Evolutionary conservation across 2,329 filamentous ascomycete genomes (phyloP), one percentile per base, ranked within the genome.

Genomic region (Beauveria rudraprayagi): DNA sequence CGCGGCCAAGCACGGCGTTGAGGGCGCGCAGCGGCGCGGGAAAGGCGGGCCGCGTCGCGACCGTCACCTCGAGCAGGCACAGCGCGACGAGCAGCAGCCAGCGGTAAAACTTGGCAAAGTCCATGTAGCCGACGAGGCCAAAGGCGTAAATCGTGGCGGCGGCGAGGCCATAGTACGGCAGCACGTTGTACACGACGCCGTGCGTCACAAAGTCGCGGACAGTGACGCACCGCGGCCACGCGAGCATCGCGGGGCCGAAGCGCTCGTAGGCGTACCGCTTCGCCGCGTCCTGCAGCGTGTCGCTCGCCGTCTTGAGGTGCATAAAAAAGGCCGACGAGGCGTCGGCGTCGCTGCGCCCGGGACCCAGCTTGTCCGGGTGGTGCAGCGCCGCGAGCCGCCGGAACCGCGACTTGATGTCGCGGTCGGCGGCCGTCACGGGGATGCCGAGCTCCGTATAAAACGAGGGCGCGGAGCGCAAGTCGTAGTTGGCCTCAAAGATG

Each of bases 221-320:
- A 0, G 88, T 90, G 58, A 80, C 76, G 74, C 85, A 88, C 65
- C 83, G 79, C 65, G 82, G 77, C 87, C 88, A 93, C 9, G 72
- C 71, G 14, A 88, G 73, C 22, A 92, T 80, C 30, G 85, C 84
- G 0, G 90, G 87, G 0, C 92, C 92, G 71, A 96, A 92, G 53
- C 91, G 86, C 71, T 96, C 91, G 75, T 97, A 97, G 8, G 91
- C 92, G 71, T 94, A 96, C 61, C 91, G 83, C 69, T 83, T 86
- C 0, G 85, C 86, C 2, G 89, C 84, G 69, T 94, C 86, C n/a
- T 85, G 76, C 17, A 97, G 83, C 0, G 88, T 90, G 68, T 97
- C 94, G 69, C 91, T 85, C 6, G 91, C 92, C 51, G 86, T 78
- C 77, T 92, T 93, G 68, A 97, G 81, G 68, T 89, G 86, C 52